Conservation (phyloP, 108 stramenopile genomes). For the Tribonema minus region DNA sequence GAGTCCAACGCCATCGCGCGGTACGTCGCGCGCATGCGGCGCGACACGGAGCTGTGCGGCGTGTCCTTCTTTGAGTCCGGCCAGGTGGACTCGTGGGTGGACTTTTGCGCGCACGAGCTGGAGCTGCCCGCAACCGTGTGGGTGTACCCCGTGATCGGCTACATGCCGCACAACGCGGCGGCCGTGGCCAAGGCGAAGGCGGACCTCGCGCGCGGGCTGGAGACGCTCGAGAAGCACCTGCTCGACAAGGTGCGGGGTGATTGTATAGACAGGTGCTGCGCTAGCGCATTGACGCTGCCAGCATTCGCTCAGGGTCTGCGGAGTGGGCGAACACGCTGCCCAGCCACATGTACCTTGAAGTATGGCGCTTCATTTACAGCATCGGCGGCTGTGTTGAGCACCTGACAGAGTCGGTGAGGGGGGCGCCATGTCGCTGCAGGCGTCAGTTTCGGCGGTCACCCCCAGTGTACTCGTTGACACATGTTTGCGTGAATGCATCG, state of each 20-base stretch:
- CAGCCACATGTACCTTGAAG: too few relatives aligned
- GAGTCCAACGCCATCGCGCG: conserved; percentile 77
- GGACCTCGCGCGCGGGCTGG: conserved; percentile 65
- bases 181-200: conserved; percentile 66
- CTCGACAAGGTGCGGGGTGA: conserved; percentile 33
- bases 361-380: too few relatives aligned
- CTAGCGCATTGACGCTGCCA: too few relatives aligned
- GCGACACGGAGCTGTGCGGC: conserved; percentile 72
- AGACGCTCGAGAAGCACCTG: conserved; percentile 57
- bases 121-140: conserved; percentile 85
- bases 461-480: too few relatives aligned
- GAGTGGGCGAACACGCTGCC: too few relatives aligned
- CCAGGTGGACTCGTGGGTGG: conserved; percentile 65
- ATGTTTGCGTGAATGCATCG: too few relatives aligned
- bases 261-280: too few relatives aligned
- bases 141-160: conserved; percentile 80
- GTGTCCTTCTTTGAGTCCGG: conserved; percentile 60
- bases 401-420: too few relatives aligned
- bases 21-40: conserved; percentile 70
- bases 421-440: too few relatives aligned
- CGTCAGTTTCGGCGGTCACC: too few relatives aligned
- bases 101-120: conserved; percentile 73
- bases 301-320: too few relatives aligned
- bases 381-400: too few relatives aligned
- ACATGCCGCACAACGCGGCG: conserved; percentile 65